Evolutionary conservation across 768 basidiomycete species (phyloP).

Genomic region (Mycena filopes): DNA sequence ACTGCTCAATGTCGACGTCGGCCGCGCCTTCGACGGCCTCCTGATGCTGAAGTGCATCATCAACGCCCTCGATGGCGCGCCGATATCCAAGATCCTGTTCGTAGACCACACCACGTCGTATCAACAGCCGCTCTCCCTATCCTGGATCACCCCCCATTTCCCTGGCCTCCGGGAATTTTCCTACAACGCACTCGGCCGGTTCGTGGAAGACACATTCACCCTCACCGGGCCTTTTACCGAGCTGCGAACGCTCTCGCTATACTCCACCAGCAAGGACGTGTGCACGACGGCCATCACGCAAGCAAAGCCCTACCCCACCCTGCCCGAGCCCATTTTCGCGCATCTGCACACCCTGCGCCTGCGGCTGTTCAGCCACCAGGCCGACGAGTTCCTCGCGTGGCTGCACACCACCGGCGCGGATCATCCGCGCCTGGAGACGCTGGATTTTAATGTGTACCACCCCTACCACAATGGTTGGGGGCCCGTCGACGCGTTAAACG

Average conservation of each 20-base stretch:
- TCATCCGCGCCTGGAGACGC: neutral
- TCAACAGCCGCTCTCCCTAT: conserved; percentile 1
- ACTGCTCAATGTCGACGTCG: conserved; percentile 17
- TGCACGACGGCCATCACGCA: neutral
- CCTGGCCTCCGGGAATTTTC: conserved; percentile 22
- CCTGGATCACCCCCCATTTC: conserved; percentile 24
- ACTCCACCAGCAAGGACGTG: neutral
- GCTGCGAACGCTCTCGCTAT: conserved; percentile 10
- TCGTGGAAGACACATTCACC: conserved; percentile 9
- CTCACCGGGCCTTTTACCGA: conserved; percentile 8
- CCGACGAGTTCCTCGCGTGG: conserved; percentile 12
- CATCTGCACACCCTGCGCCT: conserved; percentile 17
- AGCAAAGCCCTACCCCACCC: neutral
- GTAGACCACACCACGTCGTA: conserved; percentile 9
- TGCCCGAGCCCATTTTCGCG: neutral
- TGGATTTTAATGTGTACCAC: conserved; percentile 17
- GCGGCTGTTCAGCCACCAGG: conserved; percentile 4
- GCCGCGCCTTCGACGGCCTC: neutral
- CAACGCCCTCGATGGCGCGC: conserved; percentile 8
- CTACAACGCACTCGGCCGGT: conserved; percentile 20
- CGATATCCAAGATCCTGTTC: conserved; percentile 11
- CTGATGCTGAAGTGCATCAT: conserved; percentile 6
- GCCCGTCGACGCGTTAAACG: conserved; percentile 2
- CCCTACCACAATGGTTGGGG: conserved; percentile 26
- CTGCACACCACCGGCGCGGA: neutral